phyloP scores from a whole-genome alignment of 23 red algal genomes.

The Gracilariopsis chorda region DNA sequence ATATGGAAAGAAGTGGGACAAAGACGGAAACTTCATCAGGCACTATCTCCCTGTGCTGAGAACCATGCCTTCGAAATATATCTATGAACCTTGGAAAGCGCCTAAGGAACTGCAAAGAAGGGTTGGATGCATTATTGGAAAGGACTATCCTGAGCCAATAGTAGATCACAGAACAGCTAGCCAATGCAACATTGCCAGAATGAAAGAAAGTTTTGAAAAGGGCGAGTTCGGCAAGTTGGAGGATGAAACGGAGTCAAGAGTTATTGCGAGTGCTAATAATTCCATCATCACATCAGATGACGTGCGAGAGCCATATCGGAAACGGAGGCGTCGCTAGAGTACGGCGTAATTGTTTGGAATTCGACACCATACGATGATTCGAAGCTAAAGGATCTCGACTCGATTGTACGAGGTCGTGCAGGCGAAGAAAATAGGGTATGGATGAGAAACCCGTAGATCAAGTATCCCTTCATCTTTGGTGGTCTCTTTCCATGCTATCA shows the following conservation, averaged over 20 bases:
- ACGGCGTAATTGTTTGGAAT: too few species aligned
- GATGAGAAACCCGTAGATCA: too few species aligned
- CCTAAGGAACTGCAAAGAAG: slow-evolving; percentile 56
- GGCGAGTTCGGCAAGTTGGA: slow-evolving; percentile 11
- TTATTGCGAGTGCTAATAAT: too few species aligned
- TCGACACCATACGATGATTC: too few species aligned
- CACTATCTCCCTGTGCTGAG: slow-evolving; percentile 86
- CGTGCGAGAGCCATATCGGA: too few species aligned
- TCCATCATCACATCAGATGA: too few species aligned
- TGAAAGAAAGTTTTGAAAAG: slow-evolving; percentile 60
- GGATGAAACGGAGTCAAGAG: neutral
- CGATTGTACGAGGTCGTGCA: too few species aligned
- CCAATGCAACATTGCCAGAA: slow-evolving; percentile 83
- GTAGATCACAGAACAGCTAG: slow-evolving; percentile 78
- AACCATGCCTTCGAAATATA: slow-evolving; percentile 84
- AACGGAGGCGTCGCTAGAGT: too few species aligned
- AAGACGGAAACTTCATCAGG: slow-evolving; percentile 72
- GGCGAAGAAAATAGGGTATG: too few species aligned
- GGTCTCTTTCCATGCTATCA: too few species aligned
- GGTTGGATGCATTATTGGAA: slow-evolving; percentile 80
- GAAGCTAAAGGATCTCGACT: too few species aligned
- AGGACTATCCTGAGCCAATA: slow-evolving; percentile 89
- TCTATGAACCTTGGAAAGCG: slow-evolving; percentile 96
- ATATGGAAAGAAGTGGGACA: slow-evolving; percentile 79
- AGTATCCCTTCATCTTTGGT: too few species aligned